Evolutionary conservation across 805 yeast genomes (phyloP).

Genomic region (Pachysolen tannophilus): DNA sequence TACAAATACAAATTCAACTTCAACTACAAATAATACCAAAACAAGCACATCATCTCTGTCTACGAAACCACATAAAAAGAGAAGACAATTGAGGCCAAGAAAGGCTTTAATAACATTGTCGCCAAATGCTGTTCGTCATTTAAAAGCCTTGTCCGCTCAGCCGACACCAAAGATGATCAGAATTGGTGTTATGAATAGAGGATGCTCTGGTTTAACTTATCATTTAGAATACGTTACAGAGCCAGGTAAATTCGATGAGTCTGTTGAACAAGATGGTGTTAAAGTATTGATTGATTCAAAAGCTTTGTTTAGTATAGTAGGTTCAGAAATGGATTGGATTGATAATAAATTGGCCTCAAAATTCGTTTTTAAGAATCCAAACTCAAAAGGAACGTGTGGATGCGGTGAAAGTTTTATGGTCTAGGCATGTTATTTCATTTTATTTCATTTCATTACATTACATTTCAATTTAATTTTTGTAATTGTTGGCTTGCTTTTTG

Average conservation of each 20-base stretch:
- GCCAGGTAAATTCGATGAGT: constrained; percentile 95
- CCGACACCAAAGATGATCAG: constrained; percentile 88
- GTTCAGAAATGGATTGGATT: constrained; percentile 97
- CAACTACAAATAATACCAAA: no score
- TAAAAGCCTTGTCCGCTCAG: constrained; percentile 56
- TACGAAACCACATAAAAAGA: constrained; percentile 20
- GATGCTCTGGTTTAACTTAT: constrained; percentile 93
- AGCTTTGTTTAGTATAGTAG: constrained; percentile 91
- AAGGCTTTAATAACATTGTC: constrained; percentile 84
- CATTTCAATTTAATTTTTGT: no score
- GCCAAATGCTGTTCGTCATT: constrained; percentile 67
- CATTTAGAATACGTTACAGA: constrained; percentile 81
- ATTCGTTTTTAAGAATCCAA: constrained; percentile 91
- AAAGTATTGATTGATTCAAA: constrained; percentile 90
- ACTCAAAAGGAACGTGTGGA: constrained; percentile 96
- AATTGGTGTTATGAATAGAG: constrained; percentile 91
- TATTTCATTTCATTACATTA: no score
- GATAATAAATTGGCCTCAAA: constrained; percentile 86
- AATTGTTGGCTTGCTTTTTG: no score
- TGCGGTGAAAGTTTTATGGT: constrained; percentile 99
- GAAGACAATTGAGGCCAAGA: constrained; percentile 75
- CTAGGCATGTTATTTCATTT: no score
- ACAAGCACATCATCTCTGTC: no score
- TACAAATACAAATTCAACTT: no score
- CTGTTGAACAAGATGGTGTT: constrained; percentile 89